Base-by-base conservation (phyloP, 306 rosid genomes). In the Vachellia collinsii region DNA sequence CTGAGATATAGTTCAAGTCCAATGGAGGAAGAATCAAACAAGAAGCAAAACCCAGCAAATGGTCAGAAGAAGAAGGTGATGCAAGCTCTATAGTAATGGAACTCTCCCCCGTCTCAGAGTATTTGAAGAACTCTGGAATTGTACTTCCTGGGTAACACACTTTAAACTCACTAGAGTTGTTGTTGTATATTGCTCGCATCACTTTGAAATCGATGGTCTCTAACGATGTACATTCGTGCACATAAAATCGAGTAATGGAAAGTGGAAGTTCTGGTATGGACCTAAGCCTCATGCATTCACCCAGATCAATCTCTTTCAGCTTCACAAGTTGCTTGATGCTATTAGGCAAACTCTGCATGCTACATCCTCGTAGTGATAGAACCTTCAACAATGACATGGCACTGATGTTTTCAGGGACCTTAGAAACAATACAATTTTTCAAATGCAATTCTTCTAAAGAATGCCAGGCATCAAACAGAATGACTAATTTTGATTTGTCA, bases 1-100 rank as follows among this genome's bases (percentile, higher is more conserved):
- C n/a, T 16, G 0, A 0, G 3, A 1, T 0, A 50, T 0, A 0
- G 8, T 0, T 5, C 0, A 1, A 0, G 3, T 1, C 3, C 2
- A 0, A 5, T 16, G 0, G 0, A 16, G 20, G 1, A 50, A 50
- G 3, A 50, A 50, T 16, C 5, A n/a, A 50, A 16, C 3, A 50
- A 6, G 20, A 50, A 16, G 20, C 56, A 16, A 50, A 50, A 50
- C 56, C 56, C 20, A 50, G 6, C 20, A 50, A 50, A 50, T 16
- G 8, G 20, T 50, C 8, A 50, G 56, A 50, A 16, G 56, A 50
- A 50, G 56, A 1, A 29, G 34, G 34, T 50, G 20, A 8, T 50
- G 20, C 20, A 16, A 16, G 56, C n/a, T 50, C 56, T 14, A 50
- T 50, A 50, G 20, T 16, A 50, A 50, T 16, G 2, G 8, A 50